These are phyloP conservation scores for Murraya paniculata DNA, from an alignment of 345 rosid genomes.

Conservation along the genomic window DNA sequence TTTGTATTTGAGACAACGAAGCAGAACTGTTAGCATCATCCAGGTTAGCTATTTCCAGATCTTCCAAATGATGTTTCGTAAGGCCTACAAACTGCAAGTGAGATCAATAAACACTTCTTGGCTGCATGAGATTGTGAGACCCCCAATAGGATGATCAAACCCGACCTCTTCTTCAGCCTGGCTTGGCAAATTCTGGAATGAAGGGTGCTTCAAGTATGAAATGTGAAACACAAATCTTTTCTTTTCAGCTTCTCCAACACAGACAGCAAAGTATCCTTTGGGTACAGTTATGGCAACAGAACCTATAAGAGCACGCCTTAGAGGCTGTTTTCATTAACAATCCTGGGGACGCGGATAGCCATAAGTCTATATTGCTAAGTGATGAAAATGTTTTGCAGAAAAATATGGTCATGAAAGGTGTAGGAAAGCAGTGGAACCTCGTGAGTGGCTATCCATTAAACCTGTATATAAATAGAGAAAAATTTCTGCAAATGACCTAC, in stretches of 20 bases:
- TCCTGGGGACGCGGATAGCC: constrained; percentile 11
- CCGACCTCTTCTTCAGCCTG: no score
- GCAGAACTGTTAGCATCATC: neutral
- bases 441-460: neutral
- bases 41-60: neutral
- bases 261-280: constrained; percentile 2
- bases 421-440: neutral
- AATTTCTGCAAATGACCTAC: neutral
- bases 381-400: neutral
- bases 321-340: constrained; percentile 15
- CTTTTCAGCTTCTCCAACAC: no score
- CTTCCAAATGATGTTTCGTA: neutral
- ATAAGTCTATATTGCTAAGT: neutral
- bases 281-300: constrained; percentile 12
- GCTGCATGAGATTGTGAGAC: no score
- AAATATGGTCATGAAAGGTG: neutral
- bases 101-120: no score
- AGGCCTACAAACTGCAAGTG: constrained; percentile 15
- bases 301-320: neutral
- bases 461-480: neutral
- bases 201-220: no score
- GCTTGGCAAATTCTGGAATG: no score
- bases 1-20: neutral
- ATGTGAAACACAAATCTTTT: no score
- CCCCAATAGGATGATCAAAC: no score